These are phyloP conservation scores for Pichia sp. DNA, from an alignment of 1,139 yeast species.

Conservation along the genomic window DNA sequence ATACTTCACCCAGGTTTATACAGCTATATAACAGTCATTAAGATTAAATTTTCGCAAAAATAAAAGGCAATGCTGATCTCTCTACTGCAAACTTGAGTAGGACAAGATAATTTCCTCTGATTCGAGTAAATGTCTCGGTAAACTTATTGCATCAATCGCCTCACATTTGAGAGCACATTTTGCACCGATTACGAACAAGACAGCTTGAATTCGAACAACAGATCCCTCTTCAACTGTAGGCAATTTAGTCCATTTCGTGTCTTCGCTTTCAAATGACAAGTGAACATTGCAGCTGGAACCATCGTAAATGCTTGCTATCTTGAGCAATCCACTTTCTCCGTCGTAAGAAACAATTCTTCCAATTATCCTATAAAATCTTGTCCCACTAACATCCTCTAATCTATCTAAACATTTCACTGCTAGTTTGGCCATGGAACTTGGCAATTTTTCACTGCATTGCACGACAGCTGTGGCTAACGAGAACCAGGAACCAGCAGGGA, in stretches of 20 bases:
- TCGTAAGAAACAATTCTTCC: slow-evolving; percentile 25
- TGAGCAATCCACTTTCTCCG: slow-evolving; percentile 13
- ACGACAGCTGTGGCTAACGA: too few relatives aligned
- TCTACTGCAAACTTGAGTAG: neutral
- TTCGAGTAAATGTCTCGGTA: slow-evolving; percentile 1
- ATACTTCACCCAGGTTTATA: neutral
- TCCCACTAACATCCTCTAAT: neutral
- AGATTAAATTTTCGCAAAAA: too few relatives aligned
- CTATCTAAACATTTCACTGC: slow-evolving; percentile 11
- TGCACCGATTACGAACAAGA: neutral
- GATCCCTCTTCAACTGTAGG: slow-evolving; percentile 3
- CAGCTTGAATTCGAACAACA: slow-evolving; percentile 6
- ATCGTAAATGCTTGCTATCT: slow-evolving; percentile 10
- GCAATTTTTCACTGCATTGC: too few relatives aligned
- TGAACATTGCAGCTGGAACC: slow-evolving; percentile 5
- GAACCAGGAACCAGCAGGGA: too few relatives aligned
- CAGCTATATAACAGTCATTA: too few relatives aligned
- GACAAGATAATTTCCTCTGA: neutral
- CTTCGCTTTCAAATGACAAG: slow-evolving; percentile 5
- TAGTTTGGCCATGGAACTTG: slow-evolving; percentile 26
- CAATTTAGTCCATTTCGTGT: neutral
- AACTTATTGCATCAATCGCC: neutral
- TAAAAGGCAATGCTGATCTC: too few relatives aligned
- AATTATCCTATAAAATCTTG: slow-evolving; percentile 19
- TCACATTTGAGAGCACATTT: neutral